These are phyloP conservation scores for Ustilago sp. DNA, from an alignment of 1,284 basidiomycete genomes.

Conservation along the genomic window DNA sequence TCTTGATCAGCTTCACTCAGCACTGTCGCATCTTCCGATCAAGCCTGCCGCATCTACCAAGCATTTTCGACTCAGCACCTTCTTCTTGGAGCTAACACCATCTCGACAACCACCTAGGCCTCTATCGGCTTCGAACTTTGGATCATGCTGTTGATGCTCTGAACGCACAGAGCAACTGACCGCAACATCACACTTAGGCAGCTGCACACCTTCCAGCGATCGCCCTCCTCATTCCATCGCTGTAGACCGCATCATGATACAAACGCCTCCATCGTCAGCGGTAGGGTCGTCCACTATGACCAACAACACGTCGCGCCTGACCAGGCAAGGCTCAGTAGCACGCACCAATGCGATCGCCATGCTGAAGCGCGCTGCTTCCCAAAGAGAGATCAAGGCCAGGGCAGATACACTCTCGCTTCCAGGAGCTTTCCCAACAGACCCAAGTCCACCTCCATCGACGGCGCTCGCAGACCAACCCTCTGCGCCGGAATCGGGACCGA, in stretches of 20 bases:
- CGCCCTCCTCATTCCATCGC: background rate
- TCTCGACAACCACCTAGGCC: background rate
- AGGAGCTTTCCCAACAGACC: conserved; percentile 17
- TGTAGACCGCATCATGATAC: conserved; percentile 14
- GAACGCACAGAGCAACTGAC: background rate
- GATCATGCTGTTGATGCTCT: conserved; percentile 7
- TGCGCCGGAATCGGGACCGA: background rate
- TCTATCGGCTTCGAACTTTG: background rate
- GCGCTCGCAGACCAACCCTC: background rate
- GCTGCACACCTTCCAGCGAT: background rate
- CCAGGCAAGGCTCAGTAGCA: conserved; percentile 41
- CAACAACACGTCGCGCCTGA: conserved; percentile 16
- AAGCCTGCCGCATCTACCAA: background rate
- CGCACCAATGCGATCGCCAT: conserved; percentile 59
- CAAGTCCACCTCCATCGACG: background rate
- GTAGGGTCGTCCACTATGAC: conserved; percentile 18
- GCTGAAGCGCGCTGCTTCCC: conserved; percentile 60
- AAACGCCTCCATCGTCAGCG: conserved; percentile 9
- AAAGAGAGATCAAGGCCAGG: conserved; percentile 51
- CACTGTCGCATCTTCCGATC: background rate
- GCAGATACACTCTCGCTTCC: conserved; percentile 23
- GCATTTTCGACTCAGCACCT: background rate
- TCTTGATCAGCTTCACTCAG: conserved; percentile 4
- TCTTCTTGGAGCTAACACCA: background rate
- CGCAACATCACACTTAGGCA: background rate